phyloP scores from a whole-genome alignment of 176 grass and related monocot genomes.

The Typha latifolia region DNA sequence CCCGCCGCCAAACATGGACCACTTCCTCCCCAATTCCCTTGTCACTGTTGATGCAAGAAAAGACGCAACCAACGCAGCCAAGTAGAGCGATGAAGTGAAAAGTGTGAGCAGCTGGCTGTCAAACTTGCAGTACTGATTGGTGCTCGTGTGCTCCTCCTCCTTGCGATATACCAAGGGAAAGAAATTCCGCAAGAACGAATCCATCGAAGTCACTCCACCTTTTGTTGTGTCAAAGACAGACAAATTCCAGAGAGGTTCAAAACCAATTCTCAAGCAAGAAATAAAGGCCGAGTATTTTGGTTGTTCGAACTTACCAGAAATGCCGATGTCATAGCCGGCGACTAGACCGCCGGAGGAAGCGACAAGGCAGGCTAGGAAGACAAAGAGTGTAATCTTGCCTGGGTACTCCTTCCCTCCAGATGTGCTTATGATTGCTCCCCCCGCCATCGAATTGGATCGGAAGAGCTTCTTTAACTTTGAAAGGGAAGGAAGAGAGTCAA shows the following conservation, averaged over 20 bases:
- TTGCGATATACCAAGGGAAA: constrained; percentile 14
- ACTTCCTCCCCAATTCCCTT: neutral
- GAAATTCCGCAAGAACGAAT: constrained; percentile 17
- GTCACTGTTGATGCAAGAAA: neutral
- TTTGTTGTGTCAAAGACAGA: neutral
- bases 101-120: constrained; percentile 6
- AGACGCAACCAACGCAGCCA: neutral
- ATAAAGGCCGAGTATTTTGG: neutral
- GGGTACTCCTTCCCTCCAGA: constrained; percentile 5
- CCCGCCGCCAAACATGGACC: neutral
- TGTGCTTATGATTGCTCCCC: neutral
- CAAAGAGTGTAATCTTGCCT: constrained; percentile 18
- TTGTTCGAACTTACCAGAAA: constrained; percentile 6
- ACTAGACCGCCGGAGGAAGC: constrained; percentile 18
- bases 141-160: constrained; percentile 5
- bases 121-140: constrained; percentile 8
- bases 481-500: neutral
- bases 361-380: constrained; percentile 12
- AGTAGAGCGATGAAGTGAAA: constrained; percentile 6
- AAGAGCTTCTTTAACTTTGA: neutral
- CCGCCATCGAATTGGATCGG: constrained; percentile 1
- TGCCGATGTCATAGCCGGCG: constrained; percentile 9
- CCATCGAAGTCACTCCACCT: constrained; percentile 25
- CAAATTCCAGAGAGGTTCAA: neutral
- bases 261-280: neutral